Evolutionary conservation across 2,329 filamentous ascomycete species (phyloP).

Genomic region (Colletotrichum sojae): DNA sequence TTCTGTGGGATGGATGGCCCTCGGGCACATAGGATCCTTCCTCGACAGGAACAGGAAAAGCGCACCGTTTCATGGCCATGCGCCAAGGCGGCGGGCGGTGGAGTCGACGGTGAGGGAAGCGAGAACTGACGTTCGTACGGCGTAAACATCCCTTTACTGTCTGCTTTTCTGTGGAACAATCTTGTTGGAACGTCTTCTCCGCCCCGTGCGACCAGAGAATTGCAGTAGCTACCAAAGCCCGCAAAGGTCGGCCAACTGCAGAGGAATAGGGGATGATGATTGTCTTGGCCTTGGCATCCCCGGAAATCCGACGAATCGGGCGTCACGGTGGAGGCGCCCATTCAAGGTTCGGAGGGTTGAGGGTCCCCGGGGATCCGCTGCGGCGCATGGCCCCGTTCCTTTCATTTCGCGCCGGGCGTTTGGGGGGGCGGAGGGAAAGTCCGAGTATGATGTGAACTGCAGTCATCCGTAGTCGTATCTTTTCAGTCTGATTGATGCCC

Average conservation of each 20-base stretch:
- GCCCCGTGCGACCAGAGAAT: too few relatives aligned
- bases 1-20: too few relatives aligned
- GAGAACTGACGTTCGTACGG: background rate
- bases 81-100: slow-evolving; percentile 25
- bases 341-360: slow-evolving; percentile 12
- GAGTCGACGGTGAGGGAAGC: background rate
- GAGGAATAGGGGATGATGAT: background rate
- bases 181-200: too few relatives aligned
- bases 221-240: too few relatives aligned
- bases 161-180: too few relatives aligned
- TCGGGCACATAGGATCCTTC: too few relatives aligned
- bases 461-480: background rate
- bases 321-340: slow-evolving; percentile 11
- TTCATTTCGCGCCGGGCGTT: slow-evolving; percentile 21
- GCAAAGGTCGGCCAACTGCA: background rate
- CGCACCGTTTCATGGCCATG: slow-evolving; percentile 27
- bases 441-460: background rate
- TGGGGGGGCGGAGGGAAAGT: background rate
- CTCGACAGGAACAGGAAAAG: slow-evolving; percentile 14
- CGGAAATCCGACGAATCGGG: slow-evolving; percentile 16
- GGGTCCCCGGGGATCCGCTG: background rate
- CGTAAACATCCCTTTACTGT: background rate
- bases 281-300: background rate
- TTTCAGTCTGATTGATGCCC: background rate
- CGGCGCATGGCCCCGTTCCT: slow-evolving; percentile 28